Evolutionary conservation across 2,329 filamentous ascomycete genomes (phyloP), one percentile per base, ranked within the genome.

Genomic region (Metarhizium anisopliae): DNA sequence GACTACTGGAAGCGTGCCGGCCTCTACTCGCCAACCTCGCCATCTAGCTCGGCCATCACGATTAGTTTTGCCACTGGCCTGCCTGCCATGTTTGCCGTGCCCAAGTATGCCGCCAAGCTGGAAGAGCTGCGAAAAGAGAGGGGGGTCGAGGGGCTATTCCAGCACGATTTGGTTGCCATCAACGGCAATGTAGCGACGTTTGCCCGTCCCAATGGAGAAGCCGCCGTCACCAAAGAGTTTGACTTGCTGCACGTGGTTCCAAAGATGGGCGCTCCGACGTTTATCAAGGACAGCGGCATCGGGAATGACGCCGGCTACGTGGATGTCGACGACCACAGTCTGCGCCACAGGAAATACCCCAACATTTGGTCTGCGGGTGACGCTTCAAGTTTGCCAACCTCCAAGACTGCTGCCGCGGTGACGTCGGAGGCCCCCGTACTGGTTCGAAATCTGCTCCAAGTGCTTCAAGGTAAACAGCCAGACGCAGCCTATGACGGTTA

Each of bases 301-400:
- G 82, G 78, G 4, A 77, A 84, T 63, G 75, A 73, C 51, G 77
- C 74, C 16, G 81, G 81, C 2, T 82, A 74, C 56, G 80, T 84
- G n/a, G 79, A 82, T 43, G 81, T 84, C 0, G 73, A 83, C 61
- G 72, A 79, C 40, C 67, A 62, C 54, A 83, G 77, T 10, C 73
- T 76, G 13, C 78, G 71, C 14, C 79, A 83, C 68, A 77, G 72
- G 58, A 80, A 74, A 61, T 83, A 71, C 62, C 57, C 68, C 60
- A 84, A 84, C 53, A 75, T 84, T 54, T 84, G 81, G 81, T 81
- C 80, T 4, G 72, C 74, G 0, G 81, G 81, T 14, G 81, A 84
- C 58, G 81, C 81, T 0, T 80, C 80, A n/a, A 81, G 75, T 51
- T 65, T 84, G 52, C 80, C 81, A 2, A 84, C 79, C 0, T 80